phyloP scores from a whole-genome alignment of 2,329 filamentous ascomycete genomes.

The Lasiodiplodia theobromae region DNA sequence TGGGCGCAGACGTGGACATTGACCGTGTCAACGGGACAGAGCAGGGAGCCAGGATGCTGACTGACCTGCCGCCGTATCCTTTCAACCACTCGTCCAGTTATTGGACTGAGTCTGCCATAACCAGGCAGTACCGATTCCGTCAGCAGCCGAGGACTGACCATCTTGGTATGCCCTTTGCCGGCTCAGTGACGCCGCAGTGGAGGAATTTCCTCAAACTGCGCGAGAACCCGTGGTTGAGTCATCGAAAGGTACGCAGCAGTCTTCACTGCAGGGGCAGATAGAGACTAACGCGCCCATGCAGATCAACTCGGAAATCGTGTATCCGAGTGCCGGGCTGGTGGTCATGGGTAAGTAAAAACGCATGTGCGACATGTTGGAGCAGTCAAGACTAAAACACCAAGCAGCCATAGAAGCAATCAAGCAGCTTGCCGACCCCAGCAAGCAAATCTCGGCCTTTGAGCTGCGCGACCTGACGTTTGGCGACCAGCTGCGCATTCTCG shows the following conservation, averaged over 20 bases:
- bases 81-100: conserved; percentile 42
- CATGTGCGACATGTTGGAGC: neutral
- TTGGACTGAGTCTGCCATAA: conserved; percentile 35
- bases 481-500: conserved; percentile 24
- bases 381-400: neutral
- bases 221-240: conserved; percentile 29
- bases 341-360: conserved; percentile 33
- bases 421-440: conserved; percentile 19
- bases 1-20: conserved; percentile 27
- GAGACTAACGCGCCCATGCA: neutral
- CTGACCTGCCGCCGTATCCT: conserved; percentile 42
- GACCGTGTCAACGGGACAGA: conserved; percentile 33
- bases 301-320: conserved; percentile 34
- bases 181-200: conserved; percentile 31
- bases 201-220: conserved; percentile 35
- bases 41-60: conserved; percentile 30
- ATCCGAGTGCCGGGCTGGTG: conserved; percentile 41
- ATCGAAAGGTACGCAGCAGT: conserved; percentile 32
- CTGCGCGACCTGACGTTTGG: conserved; percentile 11
- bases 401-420: conserved; percentile 38
- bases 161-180: neutral
- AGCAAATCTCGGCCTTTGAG: conserved; percentile 21
- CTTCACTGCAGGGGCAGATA: neutral
- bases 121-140: conserved; percentile 30
- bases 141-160: conserved; percentile 5